Evolutionary conservation across 2,329 filamentous ascomycete genomes (phyloP).

Genomic region (Aspergillus udagawae): DNA sequence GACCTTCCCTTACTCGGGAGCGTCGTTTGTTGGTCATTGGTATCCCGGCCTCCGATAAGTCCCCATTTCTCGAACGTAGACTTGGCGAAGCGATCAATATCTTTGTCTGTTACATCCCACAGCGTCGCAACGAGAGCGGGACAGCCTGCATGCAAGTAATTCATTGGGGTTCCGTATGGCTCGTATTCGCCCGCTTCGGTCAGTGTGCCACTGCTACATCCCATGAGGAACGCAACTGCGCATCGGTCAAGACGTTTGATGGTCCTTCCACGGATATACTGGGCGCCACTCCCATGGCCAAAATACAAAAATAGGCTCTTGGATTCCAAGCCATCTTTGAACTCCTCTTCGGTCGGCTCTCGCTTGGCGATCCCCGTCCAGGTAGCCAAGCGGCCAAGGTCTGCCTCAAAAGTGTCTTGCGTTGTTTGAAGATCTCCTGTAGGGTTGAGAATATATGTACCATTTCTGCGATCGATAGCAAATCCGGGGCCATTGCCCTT

Average conservation of each 20-base stretch:
- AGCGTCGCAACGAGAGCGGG: conserved; percentile 87
- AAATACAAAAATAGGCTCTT: conserved; percentile 85
- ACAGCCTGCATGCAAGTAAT: conserved; percentile 83
- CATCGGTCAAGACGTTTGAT: conserved; percentile 75
- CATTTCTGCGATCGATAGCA: conserved; percentile 46
- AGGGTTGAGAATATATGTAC: conserved; percentile 80
- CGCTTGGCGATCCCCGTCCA: conserved; percentile 70
- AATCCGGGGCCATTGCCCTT: conserved; percentile 37
- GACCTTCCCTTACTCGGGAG: conserved; percentile 24
- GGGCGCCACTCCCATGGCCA: conserved; percentile 88
- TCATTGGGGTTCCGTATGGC: conserved; percentile 82
- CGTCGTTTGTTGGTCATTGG: not conserved
- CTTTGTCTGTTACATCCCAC: conserved; percentile 97
- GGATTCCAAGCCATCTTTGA: conserved; percentile 61
- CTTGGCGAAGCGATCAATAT: conserved; percentile 89
- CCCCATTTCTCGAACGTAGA: conserved; percentile 83
- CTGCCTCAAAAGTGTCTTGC: conserved; percentile 66
- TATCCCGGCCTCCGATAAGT: conserved; percentile 50
- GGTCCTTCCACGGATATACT: conserved; percentile 84
- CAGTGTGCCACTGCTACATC: conserved; percentile 81
- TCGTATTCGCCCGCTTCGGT: conserved; percentile 83
- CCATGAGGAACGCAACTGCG: conserved; percentile 85
- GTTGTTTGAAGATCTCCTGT: conserved; percentile 78
- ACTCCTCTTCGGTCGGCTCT: conserved; percentile 71
- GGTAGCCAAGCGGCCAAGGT: conserved; percentile 50